Evolutionary conservation across 2,329 filamentous ascomycete species (phyloP), one percentile per base, ranked within the genome.

Genomic region (Mycosphaerella sp.): DNA sequence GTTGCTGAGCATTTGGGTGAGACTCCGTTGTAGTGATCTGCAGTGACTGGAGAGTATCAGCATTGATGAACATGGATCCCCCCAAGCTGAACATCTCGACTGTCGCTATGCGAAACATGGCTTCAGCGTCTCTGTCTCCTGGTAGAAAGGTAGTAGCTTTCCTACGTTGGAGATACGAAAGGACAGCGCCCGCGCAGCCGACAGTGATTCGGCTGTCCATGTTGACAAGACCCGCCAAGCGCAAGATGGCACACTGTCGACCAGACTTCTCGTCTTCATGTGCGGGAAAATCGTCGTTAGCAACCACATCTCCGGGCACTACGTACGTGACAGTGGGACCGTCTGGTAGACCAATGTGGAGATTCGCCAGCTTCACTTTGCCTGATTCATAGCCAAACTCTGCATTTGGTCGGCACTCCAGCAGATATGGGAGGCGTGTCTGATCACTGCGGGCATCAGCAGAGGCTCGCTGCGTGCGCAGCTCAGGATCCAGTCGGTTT

Each of bases 21-120:
- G 81, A 81, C 67, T 96, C 91, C 1, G 86, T 83, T 52, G 86
- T 85, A 26, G 95, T 77, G 29, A 98, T 88, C 64, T 96, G 92
- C 7, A 98, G 78, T 1, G 90, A 90, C 11, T 82, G 72, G 41
- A 97, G 74, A 0, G 91, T 87, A 65, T 96, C 89, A 2, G 80
- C 74, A 62, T 89, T 93, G 61, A 96, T 77, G 64, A 93, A 89
- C 83, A 86, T 85, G 0, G 76, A 79, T 42, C 78, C 76, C 21
- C 71, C 71, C 23, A 95, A 73, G 32, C 79, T 85, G 69, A 95
- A 90, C 81, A 89, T 91, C 64, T 87, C 80, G 9, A 96, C 71
- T 0, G 76, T 78, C 23, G 71, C 75, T 26, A 95, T 75, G 6
- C 75, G 77, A 60, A 87, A 87, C 41, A 80, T 72, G 8, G 73